Conservation (phyloP, 2,329 filamentous ascomycete species). For the Fusarium dlaminii region DNA sequence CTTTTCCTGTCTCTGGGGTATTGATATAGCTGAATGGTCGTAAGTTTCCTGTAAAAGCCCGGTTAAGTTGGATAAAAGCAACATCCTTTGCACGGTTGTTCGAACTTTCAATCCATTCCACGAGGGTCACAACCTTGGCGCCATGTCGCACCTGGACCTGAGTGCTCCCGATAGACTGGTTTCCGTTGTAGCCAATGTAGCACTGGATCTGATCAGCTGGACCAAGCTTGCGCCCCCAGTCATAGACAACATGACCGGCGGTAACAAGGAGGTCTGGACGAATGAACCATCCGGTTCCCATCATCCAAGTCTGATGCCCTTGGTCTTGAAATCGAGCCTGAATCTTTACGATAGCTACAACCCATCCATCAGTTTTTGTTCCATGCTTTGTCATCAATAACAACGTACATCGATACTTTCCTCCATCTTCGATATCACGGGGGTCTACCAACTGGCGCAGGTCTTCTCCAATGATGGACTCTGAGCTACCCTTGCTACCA, state of each 20-base stretch:
- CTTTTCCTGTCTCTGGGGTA: constrained; percentile 13
- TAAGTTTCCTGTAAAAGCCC: constrained; percentile 29
- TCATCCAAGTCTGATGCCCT: constrained; percentile 22
- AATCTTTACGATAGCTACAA: constrained; percentile 30
- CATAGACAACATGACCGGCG: constrained; percentile 36
- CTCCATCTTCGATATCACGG: not conserved
- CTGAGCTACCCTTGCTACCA: not conserved
- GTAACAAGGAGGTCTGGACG: constrained; percentile 33
- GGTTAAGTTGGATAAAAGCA: constrained; percentile 39
- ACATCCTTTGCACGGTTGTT: constrained; percentile 34
- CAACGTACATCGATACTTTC: not conserved
- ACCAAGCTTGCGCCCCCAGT: not conserved
- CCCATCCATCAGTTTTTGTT: not conserved
- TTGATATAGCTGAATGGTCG: constrained; percentile 29
- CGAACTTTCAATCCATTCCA: constrained; percentile 31
- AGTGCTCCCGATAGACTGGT: not conserved
- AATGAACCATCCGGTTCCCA: constrained; percentile 39
- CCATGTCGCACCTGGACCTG: not conserved
- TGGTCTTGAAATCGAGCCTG: constrained; percentile 17
- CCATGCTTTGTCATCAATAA: fast-evolving
- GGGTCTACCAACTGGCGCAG: not conserved
- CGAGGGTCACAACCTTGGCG: constrained; percentile 25
- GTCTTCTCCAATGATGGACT: not conserved
- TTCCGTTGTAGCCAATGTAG: constrained; percentile 49
- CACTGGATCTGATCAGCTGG: constrained; percentile 40